Conservation (phyloP, 2,329 filamentous ascomycete genomes). For the Penicillium aurantiogriseum region DNA sequence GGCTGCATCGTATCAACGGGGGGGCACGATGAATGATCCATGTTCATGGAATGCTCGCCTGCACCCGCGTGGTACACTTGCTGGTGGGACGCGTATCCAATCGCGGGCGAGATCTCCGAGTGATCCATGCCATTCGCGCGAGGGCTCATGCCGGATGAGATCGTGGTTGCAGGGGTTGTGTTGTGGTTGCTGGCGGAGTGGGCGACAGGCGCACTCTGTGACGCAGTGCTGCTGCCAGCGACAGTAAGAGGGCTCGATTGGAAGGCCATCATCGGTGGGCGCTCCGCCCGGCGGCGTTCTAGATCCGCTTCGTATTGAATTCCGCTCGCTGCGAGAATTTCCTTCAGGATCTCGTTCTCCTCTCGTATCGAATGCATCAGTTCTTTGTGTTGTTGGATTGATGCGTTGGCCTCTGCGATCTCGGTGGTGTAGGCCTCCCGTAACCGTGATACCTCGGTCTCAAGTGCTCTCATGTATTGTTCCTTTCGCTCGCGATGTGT, state of each 20-base stretch:
- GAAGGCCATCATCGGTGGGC: slow-evolving; percentile 20
- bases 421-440: slow-evolving; percentile 73
- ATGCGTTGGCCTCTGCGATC: slow-evolving; percentile 53
- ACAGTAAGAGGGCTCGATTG: slow-evolving; percentile 45
- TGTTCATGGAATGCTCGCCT: slow-evolving; percentile 25
- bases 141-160: slow-evolving; percentile 35
- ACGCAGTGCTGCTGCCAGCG: slow-evolving; percentile 38
- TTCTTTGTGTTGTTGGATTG: slow-evolving; percentile 66
- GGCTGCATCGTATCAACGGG: slow-evolving; percentile 10
- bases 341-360: slow-evolving; percentile 75
- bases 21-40: slow-evolving; percentile 25
- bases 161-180: slow-evolving; percentile 36
- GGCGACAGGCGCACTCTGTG: slow-evolving; percentile 29
- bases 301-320: slow-evolving; percentile 56
- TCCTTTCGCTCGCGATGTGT: slow-evolving; percentile 97
- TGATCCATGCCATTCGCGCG: slow-evolving; percentile 27
- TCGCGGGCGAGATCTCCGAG: slow-evolving; percentile 29
- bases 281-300: slow-evolving; percentile 38
- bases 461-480: slow-evolving; percentile 88
- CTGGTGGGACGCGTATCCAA: slow-evolving; percentile 25
- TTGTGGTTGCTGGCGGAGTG: slow-evolving; percentile 27
- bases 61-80: slow-evolving; percentile 23
- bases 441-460: slow-evolving; percentile 84
- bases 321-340: slow-evolving; percentile 58
- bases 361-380: slow-evolving; percentile 69